Conservation (phyloP, 176 grass and related monocot genomes). For the sorghum (Sorghum bicolor) region Sorghum_bicolor_NCBIv3 NC_012873.2:64499501-64500000, state of each 20-base stretch:
- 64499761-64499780: conserved; percentile 41
- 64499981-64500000: neutral
- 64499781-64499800: conserved; percentile 29
- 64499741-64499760: conserved; percentile 38
- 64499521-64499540: neutral
- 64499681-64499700: neutral
- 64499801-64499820: conserved; percentile 24
- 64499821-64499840: conserved; percentile 60
- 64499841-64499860: conserved; percentile 64
- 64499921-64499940: neutral
- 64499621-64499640: conserved; percentile 43
- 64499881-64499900: neutral
- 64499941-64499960: neutral
- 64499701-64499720: conserved; percentile 27
- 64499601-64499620: conserved; percentile 60
- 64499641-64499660: conserved; percentile 38
- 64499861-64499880: conserved; percentile 51
- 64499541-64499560: conserved; percentile 11
- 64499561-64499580: conserved; percentile 74
- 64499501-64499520: conserved; percentile 20
- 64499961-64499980: neutral
- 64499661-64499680: conserved; percentile 18
- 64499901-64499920: neutral
- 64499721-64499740: conserved; percentile 38
- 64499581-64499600: conserved; percentile 84